Evolutionary conservation across 768 basidiomycete genomes (phyloP), one percentile per base, ranked within the genome.

Genomic region (Piloderma croceum): DNA sequence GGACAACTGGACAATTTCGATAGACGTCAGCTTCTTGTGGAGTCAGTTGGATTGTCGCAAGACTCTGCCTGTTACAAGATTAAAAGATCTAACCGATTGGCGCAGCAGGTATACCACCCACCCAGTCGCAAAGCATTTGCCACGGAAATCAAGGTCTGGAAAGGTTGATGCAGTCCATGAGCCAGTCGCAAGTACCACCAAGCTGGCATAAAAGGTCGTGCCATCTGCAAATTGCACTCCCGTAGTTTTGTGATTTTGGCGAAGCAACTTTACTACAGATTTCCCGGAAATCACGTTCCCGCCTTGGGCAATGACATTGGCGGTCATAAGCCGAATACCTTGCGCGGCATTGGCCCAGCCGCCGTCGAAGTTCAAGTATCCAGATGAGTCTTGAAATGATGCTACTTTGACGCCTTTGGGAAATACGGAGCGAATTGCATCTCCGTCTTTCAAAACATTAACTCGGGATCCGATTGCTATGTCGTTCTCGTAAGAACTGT

Each of bases 91-190:
- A 5, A 18, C 43, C 12, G 19, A 25, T 3, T 12, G 11, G 5
- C 21, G 7, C 2, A 31, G 24, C 41, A 31, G 25, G 15, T 17
- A 21, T 22, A 33, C 7, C 32, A 49, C 71, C 55, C 47, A 91
- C 91, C 92, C 93, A 15, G 89, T 92, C 2, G 93, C 88, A 6
- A 81, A 61, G 46, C 81, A 81, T 18, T 60, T 65, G 3, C 63
- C 55, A 12, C 69, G 63, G 27, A 85, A 53, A 10, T 64, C 59
- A 7, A 81, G 59, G 27, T 73, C 72, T 6, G 81, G 78, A 54
- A 93, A 89, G 1, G 81, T 58, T 2, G 82, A 81, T 7, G 87
- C 77, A 1, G 90, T 91, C 94, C 93, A 96, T 5, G 83, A 75
- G 18, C 91, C 90, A 11, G 79, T 67, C 6, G 88, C 79, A 24